Evolutionary conservation across 331 rosid species (phyloP).

Genomic region (Dryas integrifolia): DNA sequence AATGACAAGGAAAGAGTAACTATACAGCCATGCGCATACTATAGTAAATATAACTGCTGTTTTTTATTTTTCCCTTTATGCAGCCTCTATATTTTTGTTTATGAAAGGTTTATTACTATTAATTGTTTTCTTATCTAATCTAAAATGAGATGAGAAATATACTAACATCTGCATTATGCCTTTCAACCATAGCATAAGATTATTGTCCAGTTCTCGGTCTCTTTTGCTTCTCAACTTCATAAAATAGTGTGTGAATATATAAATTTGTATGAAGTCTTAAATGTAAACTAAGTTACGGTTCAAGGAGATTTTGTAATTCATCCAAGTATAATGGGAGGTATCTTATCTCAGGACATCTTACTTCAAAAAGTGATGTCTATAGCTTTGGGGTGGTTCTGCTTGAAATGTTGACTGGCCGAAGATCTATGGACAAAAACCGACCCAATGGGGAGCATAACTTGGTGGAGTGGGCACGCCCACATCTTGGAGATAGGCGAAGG

Average conservation of each 20-base stretch:
- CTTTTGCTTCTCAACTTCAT: neutral
- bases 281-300: neutral
- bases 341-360: constrained; percentile 49
- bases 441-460: constrained; percentile 36
- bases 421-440: constrained; percentile 41
- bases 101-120: neutral
- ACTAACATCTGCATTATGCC: neutral
- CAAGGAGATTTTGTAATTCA: neutral
- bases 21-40: neutral
- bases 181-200: neutral
- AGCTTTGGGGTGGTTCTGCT: constrained; percentile 67
- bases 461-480: constrained; percentile 52
- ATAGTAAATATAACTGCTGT: neutral
- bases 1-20: neutral
- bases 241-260: neutral
- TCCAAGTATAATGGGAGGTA: neutral
- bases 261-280: neutral
- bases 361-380: constrained; percentile 56
- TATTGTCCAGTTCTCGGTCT: neutral
- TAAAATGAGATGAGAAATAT: neutral
- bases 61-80: neutral
- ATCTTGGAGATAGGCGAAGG: constrained; percentile 22
- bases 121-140: too few species aligned
- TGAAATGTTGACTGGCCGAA: constrained; percentile 54
- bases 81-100: neutral